Percentiles rank a stretch among this genome's conserved stretches.
phyloP scores from a whole-genome alignment of 495 filamentous ascomycete genomes.

The Neurospora intermedia region DNA sequence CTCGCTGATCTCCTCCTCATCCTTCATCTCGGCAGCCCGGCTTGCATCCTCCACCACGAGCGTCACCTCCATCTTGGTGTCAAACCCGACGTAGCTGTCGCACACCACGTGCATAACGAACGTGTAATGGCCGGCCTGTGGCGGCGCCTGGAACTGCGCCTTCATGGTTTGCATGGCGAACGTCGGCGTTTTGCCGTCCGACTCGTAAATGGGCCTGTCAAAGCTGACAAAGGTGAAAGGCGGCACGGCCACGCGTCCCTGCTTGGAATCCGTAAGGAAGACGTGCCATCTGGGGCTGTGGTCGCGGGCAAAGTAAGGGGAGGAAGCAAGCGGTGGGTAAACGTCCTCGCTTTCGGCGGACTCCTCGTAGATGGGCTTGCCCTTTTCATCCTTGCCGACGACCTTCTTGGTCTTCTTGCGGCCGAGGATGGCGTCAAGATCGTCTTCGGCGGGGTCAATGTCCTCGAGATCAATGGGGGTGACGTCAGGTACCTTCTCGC shows the following conservation, averaged over 20 bases:
- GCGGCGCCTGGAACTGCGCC: constrained; percentile 94
- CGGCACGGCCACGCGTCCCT: constrained; percentile 89
- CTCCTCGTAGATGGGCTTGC: constrained; percentile 34
- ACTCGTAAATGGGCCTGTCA: constrained; percentile 71
- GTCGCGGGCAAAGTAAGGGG: constrained; percentile 81
- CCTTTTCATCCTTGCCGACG: constrained; percentile 45
- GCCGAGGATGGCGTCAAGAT: constrained; percentile 77
- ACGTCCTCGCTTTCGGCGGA: constrained; percentile 45
- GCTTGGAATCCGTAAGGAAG: constrained; percentile 86
- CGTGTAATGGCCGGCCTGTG: constrained; percentile 80
- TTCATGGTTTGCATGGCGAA: constrained; percentile 91
- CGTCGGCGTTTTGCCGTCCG: constrained; percentile 59
- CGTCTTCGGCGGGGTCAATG: constrained; percentile 84
- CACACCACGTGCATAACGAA: constrained; percentile 88
- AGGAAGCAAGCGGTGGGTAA: constrained; percentile 72
- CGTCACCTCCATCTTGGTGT: constrained; percentile 78
- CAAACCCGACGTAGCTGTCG: constrained; percentile 89
- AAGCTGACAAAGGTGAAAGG: constrained; percentile 86
- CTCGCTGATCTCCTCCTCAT: constrained; percentile 91
- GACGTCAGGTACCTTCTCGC: constrained; percentile 56
- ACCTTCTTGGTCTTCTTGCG: constrained; percentile 61
- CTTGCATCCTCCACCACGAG: constrained; percentile 81
- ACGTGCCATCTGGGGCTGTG: constrained; percentile 85
- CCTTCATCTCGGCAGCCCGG: constrained; percentile 68
- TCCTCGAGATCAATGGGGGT: constrained; percentile 75